Percentiles rank a stretch among this genome's conserved stretches.
phyloP scores from a whole-genome alignment of 2,329 filamentous ascomycete genomes.

The Phoma sp. region DNA sequence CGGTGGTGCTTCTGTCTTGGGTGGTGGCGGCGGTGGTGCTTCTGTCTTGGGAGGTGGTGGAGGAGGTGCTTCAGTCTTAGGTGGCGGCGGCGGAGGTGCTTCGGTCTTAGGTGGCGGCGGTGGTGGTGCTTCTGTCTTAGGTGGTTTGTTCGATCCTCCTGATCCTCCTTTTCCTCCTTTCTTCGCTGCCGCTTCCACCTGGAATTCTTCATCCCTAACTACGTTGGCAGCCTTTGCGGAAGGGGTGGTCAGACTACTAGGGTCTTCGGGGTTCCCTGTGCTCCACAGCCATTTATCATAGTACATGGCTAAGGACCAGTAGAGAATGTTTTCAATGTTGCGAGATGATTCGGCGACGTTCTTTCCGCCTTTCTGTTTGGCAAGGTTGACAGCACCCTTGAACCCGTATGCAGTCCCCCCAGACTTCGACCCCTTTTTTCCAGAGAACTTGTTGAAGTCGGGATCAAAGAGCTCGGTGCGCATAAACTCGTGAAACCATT shows the following conservation, averaged over 20 bases:
- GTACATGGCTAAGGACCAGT: slow-evolving; percentile 20
- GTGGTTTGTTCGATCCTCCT: neutral
- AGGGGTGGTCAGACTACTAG: neutral
- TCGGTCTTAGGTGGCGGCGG: neutral
- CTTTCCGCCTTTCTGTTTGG: slow-evolving; percentile 13
- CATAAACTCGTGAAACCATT: slow-evolving; percentile 22
- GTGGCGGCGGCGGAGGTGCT: neutral
- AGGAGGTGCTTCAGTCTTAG: slow-evolving; percentile 1
- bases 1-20: slow-evolving; percentile 5
- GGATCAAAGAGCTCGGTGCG: slow-evolving; percentile 17
- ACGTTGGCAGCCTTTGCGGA: neutral
- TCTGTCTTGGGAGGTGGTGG: slow-evolving; percentile 1
- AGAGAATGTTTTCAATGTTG: slow-evolving; percentile 20
- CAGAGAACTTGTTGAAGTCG: slow-evolving; percentile 4
- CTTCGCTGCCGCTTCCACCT: slow-evolving; percentile 7
- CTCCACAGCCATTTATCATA: slow-evolving; percentile 18
- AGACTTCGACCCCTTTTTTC: slow-evolving; percentile 12
- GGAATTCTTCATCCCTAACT: neutral
- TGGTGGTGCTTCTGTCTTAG: neutral
- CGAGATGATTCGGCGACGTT: slow-evolving; percentile 11
- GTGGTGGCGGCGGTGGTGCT: neutral
- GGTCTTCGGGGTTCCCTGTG: slow-evolving; percentile 15
- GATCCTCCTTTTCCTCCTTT: too few relatives aligned
- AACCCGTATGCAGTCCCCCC: slow-evolving; percentile 7
- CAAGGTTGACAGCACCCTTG: slow-evolving; percentile 9